Conservation (phyloP, 495 filamentous ascomycete species). For the Neurospora sp. region DNA sequence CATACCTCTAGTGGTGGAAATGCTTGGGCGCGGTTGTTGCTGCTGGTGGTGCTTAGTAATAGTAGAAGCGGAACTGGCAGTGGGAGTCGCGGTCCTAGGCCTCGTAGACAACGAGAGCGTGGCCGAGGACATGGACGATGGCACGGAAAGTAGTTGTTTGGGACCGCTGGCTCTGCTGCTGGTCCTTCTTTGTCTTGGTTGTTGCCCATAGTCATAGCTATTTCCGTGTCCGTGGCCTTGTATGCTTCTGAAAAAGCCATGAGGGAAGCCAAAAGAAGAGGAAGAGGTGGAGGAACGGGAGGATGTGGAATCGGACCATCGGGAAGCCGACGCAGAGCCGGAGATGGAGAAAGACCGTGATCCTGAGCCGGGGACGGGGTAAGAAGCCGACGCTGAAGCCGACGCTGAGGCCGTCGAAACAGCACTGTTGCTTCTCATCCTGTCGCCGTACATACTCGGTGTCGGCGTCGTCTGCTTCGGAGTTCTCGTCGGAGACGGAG, state of each 20-base stretch:
- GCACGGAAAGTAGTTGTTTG: neutral
- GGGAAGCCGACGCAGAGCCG: neutral
- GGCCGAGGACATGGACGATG: neutral
- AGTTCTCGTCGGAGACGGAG: slow-evolving; percentile 1
- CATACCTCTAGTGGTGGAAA: neutral
- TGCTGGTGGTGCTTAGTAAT: neutral
- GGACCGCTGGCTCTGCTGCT: neutral
- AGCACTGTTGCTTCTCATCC: slow-evolving; percentile 10
- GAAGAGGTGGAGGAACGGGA: neutral
- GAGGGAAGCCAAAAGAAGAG: neutral
- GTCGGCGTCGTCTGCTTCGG: neutral
- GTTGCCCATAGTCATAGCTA: neutral
- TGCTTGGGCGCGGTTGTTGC: neutral
- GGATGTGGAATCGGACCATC: neutral
- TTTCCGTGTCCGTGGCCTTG: neutral
- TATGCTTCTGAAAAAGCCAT: neutral
- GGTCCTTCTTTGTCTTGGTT: neutral
- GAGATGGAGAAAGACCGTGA: neutral
- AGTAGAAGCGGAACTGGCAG: neutral
- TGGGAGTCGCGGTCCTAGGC: neutral
- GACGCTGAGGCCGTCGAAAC: neutral
- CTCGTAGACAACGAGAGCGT: neutral
- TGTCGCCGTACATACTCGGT: slow-evolving; percentile 13
- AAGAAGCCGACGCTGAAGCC: neutral
- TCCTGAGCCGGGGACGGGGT: neutral